A percentile compares a stretch with the other conserved stretches of the same genome.
Evolutionary conservation across 75 land plant species (phyloP).

Genomic region (Selaginella moellendorffii): DNA sequence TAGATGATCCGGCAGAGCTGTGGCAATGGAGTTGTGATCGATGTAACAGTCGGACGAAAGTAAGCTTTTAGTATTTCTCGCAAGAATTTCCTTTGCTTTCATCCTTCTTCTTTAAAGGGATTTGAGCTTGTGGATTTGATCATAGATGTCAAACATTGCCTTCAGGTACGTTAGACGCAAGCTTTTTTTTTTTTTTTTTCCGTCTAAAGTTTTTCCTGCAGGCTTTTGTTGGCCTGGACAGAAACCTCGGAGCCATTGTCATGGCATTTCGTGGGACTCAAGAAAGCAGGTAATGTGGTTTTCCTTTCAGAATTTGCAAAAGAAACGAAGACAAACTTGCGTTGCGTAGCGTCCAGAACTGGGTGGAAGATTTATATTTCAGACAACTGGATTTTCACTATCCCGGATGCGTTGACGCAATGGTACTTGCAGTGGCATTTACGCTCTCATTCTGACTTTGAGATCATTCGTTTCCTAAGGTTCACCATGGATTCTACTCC

Average conservation of each 20-base stretch:
- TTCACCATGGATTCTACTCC: constrained; percentile 80
- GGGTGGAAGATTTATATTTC: constrained; percentile 79
- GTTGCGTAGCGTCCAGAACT: constrained; percentile 63
- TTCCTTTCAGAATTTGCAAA: neutral
- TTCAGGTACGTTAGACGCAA: constrained; percentile 31
- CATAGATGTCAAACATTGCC: constrained; percentile 75
- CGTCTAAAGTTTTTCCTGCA: constrained; percentile 13
- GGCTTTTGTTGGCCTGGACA: constrained; percentile 80
- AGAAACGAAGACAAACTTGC: neutral
- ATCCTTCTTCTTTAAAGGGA: constrained; percentile 30
- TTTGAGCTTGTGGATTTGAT: constrained; percentile 68
- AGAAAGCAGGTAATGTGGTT: constrained; percentile 52
- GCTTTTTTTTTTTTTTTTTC: neutral
- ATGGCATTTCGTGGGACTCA: constrained; percentile 97
- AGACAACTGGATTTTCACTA: constrained; percentile 75
- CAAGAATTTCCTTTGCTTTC: constrained; percentile 1
- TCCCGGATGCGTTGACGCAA: constrained; percentile 71
- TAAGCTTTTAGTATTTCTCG: constrained; percentile 8
- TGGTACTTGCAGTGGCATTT: constrained; percentile 34
- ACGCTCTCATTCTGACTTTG: neutral
- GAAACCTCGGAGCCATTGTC: constrained; percentile 63
- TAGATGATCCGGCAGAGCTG: constrained; percentile 55
- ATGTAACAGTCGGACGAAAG: constrained; percentile 62
- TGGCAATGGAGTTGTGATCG: constrained; percentile 70
- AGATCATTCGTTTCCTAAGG: constrained; percentile 34